Percentiles rank a stretch among this genome's conserved stretches.
phyloP scores from a whole-genome alignment of 495 filamentous ascomycete genomes.

The Lophium mytilinum region DNA sequence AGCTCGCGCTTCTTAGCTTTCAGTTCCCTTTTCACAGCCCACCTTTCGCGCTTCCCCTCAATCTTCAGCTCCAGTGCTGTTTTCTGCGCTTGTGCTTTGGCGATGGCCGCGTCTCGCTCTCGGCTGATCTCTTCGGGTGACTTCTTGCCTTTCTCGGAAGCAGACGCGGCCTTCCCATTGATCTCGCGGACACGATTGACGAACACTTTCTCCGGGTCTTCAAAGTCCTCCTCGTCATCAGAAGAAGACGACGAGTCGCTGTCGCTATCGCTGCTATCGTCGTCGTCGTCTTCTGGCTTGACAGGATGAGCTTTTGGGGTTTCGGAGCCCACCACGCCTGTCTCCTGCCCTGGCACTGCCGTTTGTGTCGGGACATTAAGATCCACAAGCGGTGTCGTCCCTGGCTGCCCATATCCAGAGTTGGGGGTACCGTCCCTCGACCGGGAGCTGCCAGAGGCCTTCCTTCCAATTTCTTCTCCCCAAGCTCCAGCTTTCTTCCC shows the following conservation, averaged over 20 bases:
- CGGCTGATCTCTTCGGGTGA: neutral
- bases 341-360: constrained; percentile 2
- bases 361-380: neutral
- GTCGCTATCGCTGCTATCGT: constrained; percentile 1
- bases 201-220: constrained; percentile 1
- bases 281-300: neutral
- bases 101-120: constrained; percentile 15
- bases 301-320: neutral
- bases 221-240: neutral
- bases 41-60: constrained; percentile 12
- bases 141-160: constrained; percentile 16
- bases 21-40: constrained; percentile 1
- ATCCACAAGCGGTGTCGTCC: too few species aligned
- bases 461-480: neutral
- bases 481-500: neutral
- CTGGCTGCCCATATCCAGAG: too few species aligned
- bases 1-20: constrained; percentile 4
- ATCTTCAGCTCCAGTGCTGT: constrained; percentile 10
- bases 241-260: neutral
- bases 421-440: too few species aligned
- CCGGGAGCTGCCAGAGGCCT: too few species aligned
- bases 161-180: neutral
- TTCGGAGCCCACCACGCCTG: neutral
- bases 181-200: constrained; percentile 10
- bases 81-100: constrained; percentile 2